Conservation (phyloP, 2,329 filamentous ascomycete genomes). For the Zymoseptoria brevis region DNA sequence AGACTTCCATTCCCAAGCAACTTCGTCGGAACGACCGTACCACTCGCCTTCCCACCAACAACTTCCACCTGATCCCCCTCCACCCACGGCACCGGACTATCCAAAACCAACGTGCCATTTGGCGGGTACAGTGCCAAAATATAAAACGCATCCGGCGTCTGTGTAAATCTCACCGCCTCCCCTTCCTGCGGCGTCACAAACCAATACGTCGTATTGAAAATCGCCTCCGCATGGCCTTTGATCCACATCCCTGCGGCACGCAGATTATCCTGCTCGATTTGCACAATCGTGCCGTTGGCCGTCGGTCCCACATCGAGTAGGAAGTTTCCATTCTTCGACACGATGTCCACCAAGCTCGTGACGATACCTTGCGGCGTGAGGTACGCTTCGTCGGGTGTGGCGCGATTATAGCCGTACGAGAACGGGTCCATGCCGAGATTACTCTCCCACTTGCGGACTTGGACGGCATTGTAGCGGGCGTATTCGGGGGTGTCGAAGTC, state of each 20-base stretch:
- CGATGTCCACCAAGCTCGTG: slow-evolving; percentile 23
- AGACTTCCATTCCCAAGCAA: slow-evolving; percentile 27
- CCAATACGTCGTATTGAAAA: slow-evolving; percentile 53
- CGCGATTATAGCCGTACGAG: slow-evolving; percentile 52
- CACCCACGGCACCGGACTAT: slow-evolving; percentile 41
- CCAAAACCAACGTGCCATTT: slow-evolving; percentile 33
- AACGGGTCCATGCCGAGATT: slow-evolving; percentile 55
- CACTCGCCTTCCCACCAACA: slow-evolving; percentile 31
- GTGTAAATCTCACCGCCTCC: slow-evolving; percentile 44
- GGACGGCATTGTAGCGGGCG: slow-evolving; percentile 41
- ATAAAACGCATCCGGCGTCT: slow-evolving; percentile 47
- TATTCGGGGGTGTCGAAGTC: slow-evolving; percentile 59
- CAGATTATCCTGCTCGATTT: slow-evolving; percentile 42
- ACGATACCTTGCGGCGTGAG: slow-evolving; percentile 21
- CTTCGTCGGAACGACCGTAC: slow-evolving; percentile 22
- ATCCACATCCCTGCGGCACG: slow-evolving; percentile 49
- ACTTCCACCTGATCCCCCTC: slow-evolving; percentile 42
- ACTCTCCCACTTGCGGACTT: slow-evolving; percentile 52
- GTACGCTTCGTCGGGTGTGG: slow-evolving; percentile 36
- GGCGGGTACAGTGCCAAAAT: slow-evolving; percentile 41
- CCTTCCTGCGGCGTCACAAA: slow-evolving; percentile 40
- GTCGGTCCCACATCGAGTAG: slow-evolving; percentile 36
- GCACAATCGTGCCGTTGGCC: slow-evolving; percentile 48
- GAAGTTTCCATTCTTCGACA: slow-evolving; percentile 28
- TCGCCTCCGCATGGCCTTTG: slow-evolving; percentile 44